These are phyloP conservation scores for Friedmanniomyces endolithicus DNA, from an alignment of 495 filamentous ascomycete genomes.

Conservation along the genomic window DNA sequence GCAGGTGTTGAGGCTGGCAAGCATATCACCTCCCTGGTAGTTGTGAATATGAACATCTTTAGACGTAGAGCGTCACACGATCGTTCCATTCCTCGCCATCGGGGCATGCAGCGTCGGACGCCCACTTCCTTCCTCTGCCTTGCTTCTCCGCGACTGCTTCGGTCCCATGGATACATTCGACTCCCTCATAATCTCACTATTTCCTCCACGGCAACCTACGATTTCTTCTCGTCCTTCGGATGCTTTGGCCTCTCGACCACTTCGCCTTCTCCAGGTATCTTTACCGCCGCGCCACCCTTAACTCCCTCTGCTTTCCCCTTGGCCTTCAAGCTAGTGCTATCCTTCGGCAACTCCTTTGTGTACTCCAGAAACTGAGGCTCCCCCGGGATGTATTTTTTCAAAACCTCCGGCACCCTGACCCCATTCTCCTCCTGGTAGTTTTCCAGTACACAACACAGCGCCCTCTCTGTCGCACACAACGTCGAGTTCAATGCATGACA, in stretches of 20 bases:
- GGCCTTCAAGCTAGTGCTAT: slow-evolving; percentile 43
- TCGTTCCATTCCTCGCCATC: no score
- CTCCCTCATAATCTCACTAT: neutral
- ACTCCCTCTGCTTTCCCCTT: slow-evolving; percentile 17
- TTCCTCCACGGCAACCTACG: neutral
- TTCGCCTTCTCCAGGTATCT: slow-evolving; percentile 18
- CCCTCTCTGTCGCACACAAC: slow-evolving; percentile 82
- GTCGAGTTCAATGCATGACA: slow-evolving; percentile 90
- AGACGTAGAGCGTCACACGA: no score
- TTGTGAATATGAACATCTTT: no score
- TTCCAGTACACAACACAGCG: slow-evolving; percentile 88
- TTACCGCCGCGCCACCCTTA: slow-evolving; percentile 5
- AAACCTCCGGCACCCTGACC: slow-evolving; percentile 69
- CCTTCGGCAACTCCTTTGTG: slow-evolving; percentile 69
- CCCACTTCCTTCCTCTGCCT: no score
- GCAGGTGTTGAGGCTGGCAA: no score
- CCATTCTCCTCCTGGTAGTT: slow-evolving; percentile 92
- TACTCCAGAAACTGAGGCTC: slow-evolving; percentile 77
- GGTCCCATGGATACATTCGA: neutral
- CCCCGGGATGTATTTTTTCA: slow-evolving; percentile 87
- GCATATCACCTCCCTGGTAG: no score
- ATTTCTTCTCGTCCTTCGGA: slow-evolving; percentile 10
- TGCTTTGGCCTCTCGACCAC: slow-evolving; percentile 21
- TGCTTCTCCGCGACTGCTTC: neutral
- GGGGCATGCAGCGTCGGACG: no score